A percentile compares a stretch with the other conserved stretches of the same genome.
phyloP scores from a whole-genome alignment of 192 early-diverging fungal species.

The Backusella westeae region DNA sequence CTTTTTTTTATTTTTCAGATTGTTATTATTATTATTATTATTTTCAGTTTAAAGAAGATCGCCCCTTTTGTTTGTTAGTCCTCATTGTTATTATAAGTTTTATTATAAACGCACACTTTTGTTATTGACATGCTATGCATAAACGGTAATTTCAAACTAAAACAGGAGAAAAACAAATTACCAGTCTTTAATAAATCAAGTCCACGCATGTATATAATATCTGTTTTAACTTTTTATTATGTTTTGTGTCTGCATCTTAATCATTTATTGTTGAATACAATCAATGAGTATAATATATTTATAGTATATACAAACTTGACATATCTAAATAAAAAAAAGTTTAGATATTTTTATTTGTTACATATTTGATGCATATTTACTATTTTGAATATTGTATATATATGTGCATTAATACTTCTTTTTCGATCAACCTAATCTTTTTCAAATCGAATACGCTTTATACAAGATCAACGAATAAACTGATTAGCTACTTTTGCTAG shows the following conservation, averaged over 20 bases:
- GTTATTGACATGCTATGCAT: background rate
- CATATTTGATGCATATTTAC: background rate
- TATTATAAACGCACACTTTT: background rate
- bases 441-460: background rate
- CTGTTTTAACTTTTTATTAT: background rate
- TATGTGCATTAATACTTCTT: background rate
- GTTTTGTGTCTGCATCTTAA: background rate
- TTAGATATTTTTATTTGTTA: background rate
- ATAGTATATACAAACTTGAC: background rate
- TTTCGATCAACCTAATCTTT: background rate
- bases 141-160: background rate
- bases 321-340: background rate
- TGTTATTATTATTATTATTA: no score
- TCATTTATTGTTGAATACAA: background rate
- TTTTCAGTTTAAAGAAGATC: background rate
- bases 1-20: background rate
- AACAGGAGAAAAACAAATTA: background rate
- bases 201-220: background rate
- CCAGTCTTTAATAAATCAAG: background rate
- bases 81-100: slow-evolving; percentile 2
- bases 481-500: background rate
- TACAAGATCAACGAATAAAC: background rate
- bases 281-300: no score
- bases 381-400: background rate
- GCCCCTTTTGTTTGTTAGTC: background rate